Evolutionary conservation across 306 rosid species (phyloP).

Genomic region (Vicia villosa): DNA sequence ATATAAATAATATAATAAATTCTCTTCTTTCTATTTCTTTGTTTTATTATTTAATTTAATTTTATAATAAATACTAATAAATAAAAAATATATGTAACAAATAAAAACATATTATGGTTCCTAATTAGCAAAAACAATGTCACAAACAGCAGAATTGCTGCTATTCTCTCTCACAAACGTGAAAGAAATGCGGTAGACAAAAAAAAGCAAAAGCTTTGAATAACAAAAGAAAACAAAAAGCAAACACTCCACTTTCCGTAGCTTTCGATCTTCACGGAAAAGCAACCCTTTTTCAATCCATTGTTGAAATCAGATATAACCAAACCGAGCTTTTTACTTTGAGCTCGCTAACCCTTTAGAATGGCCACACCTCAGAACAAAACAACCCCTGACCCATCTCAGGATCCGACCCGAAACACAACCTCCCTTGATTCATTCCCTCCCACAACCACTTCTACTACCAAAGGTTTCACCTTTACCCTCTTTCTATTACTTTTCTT

Average conservation of each 20-base stretch:
- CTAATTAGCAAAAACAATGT: neutral
- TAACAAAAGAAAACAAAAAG: neutral
- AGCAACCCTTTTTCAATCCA: constrained; percentile 5
- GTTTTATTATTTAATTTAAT: too few relatives aligned
- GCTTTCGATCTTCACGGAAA: constrained; percentile 29
- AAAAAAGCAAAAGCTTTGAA: neutral
- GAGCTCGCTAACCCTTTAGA: constrained; percentile 73
- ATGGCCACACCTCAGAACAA: constrained; percentile 93
- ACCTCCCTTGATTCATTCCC: constrained; percentile 49
- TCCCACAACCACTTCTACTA: constrained; percentile 52
- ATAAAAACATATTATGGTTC: too few relatives aligned
- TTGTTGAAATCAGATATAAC: neutral
- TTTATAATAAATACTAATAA: too few relatives aligned
- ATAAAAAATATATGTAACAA: too few relatives aligned
- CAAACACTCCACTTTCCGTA: neutral
- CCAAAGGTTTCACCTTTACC: constrained; percentile 51
- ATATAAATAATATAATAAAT: too few relatives aligned
- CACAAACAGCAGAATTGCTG: too few relatives aligned
- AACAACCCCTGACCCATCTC: constrained; percentile 53
- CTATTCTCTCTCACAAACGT: neutral
- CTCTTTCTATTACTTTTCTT: neutral
- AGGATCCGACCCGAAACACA: constrained; percentile 45
- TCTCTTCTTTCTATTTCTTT: too few relatives aligned
- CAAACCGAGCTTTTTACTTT: constrained; percentile 24
- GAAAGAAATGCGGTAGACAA: neutral